Evolutionary conservation across 371 early-diverging fungal genomes (phyloP).

Genomic region (Ordospora colligata): DNA sequence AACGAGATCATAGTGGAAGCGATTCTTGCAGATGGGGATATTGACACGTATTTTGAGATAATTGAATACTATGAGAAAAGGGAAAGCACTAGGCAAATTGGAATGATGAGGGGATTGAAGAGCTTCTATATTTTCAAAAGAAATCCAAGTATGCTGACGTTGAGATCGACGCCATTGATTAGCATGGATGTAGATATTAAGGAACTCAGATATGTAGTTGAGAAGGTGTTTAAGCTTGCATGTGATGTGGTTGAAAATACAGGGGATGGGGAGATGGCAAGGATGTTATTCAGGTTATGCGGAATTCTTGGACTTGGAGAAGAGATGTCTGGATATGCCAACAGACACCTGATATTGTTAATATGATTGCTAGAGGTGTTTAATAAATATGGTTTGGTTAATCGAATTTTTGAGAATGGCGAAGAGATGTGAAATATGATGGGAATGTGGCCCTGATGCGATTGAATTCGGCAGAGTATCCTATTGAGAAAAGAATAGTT

Average conservation of each 20-base stretch:
- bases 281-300: constrained; percentile 36
- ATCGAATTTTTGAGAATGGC: background rate
- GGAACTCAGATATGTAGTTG: constrained; percentile 31
- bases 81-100: background rate
- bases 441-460: background rate
- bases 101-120: constrained; percentile 13
- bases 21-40: constrained; percentile 30
- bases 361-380: constrained; percentile 8
- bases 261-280: constrained; percentile 39
- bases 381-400: too few species aligned
- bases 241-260: constrained; percentile 28
- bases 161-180: constrained; percentile 28
- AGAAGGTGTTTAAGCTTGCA: constrained; percentile 38
- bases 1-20: constrained; percentile 36
- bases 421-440: too few species aligned
- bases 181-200: background rate
- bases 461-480: background rate
- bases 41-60: constrained; percentile 28
- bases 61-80: constrained; percentile 9
- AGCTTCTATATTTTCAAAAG: constrained; percentile 37
- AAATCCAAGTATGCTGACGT: constrained; percentile 5
- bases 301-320: constrained; percentile 41
- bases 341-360: constrained; percentile 40
- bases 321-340: constrained; percentile 20
- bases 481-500: background rate